These are phyloP conservation scores for Bremia lactucae DNA, from an alignment of 352 stramenopile species.

Conservation along the genomic window DNA sequence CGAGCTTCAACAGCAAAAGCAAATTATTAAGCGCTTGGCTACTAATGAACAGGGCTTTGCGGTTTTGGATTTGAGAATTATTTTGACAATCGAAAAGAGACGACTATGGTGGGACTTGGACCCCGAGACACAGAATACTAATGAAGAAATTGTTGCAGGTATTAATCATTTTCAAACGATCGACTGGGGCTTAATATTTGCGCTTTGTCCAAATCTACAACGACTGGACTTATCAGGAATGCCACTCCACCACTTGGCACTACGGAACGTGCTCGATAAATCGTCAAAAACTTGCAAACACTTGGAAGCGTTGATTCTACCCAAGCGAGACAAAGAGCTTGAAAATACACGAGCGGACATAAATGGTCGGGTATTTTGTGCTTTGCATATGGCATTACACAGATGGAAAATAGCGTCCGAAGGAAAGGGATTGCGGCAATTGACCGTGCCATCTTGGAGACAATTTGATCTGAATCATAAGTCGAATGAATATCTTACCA, in stretches of 20 bases:
- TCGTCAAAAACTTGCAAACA: slow-evolving; percentile 22
- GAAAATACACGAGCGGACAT: slow-evolving; percentile 7
- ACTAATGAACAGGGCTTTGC: slow-evolving; percentile 3
- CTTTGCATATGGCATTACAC: slow-evolving; percentile 19
- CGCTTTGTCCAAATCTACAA: slow-evolving; percentile 10
- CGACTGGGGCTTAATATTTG: slow-evolving; percentile 18
- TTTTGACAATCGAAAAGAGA: slow-evolving; percentile 14
- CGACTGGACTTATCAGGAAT: slow-evolving; percentile 24
- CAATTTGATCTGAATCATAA: slow-evolving; percentile 10
- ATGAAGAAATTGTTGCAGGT: neutral
- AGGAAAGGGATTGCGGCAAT: slow-evolving; percentile 16
- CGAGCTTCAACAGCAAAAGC: slow-evolving; percentile 16
- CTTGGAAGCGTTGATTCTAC: slow-evolving; percentile 16
- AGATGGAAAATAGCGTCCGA: slow-evolving; percentile 12
- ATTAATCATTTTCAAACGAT: slow-evolving; percentile 13
- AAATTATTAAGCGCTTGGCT: slow-evolving; percentile 9
- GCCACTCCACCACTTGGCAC: too few species aligned
- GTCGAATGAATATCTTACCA: slow-evolving; percentile 17
- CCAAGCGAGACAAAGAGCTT: slow-evolving; percentile 2
- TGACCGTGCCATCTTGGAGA: slow-evolving; percentile 15
- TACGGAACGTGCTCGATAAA: slow-evolving; percentile 12
- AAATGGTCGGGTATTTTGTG: slow-evolving; percentile 10
- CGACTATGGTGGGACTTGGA: slow-evolving; percentile 30
- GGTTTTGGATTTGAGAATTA: slow-evolving; percentile 23
- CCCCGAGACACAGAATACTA: slow-evolving; percentile 3